phyloP scores from a whole-genome alignment of 2,329 filamentous ascomycete genomes.

The Camillea tinctor region DNA sequence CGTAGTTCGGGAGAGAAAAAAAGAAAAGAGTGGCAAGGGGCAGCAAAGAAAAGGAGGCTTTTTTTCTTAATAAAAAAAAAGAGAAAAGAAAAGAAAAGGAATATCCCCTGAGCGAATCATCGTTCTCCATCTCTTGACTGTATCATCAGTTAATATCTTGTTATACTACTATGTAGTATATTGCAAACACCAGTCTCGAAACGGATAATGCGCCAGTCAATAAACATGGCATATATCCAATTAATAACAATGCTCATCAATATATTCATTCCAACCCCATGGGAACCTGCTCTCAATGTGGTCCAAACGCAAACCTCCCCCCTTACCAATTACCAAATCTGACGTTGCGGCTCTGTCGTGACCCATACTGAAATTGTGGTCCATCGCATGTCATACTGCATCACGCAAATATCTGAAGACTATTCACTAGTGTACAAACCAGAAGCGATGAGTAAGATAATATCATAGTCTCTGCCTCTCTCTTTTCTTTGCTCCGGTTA shows the following conservation, averaged over 20 bases:
- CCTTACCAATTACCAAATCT: conserved; percentile 14
- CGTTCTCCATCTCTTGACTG: conserved; percentile 10
- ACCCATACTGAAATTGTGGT: conserved; percentile 8
- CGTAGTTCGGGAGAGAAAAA: conserved; percentile 14
- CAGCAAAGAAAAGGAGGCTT: conserved; percentile 3
- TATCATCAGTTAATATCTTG: conserved; percentile 6
- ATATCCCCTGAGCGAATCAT: conserved; percentile 18
- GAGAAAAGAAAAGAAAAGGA: not conserved
- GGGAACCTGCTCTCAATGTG: conserved; percentile 8
- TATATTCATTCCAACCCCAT: not conserved
- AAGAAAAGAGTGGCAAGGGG: not conserved
- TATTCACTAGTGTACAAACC: no score
- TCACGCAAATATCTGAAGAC: conserved; percentile 8
- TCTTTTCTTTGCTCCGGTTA: not conserved
- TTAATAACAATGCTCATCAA: conserved; percentile 3
- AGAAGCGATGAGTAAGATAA: conserved; percentile 4
- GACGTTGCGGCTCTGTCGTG: conserved; percentile 25
- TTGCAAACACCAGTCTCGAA: conserved; percentile 8
- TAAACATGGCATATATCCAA: conserved; percentile 6
- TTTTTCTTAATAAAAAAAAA: no score
- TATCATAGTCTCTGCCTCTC: not conserved
- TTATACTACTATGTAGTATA: not conserved
- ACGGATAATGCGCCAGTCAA: not conserved
- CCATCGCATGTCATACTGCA: not conserved
- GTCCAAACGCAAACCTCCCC: conserved; percentile 7